Base-by-base conservation (phyloP, 2,329 filamentous ascomycete genomes). In the Pseudodiploospora longispora region DNA sequence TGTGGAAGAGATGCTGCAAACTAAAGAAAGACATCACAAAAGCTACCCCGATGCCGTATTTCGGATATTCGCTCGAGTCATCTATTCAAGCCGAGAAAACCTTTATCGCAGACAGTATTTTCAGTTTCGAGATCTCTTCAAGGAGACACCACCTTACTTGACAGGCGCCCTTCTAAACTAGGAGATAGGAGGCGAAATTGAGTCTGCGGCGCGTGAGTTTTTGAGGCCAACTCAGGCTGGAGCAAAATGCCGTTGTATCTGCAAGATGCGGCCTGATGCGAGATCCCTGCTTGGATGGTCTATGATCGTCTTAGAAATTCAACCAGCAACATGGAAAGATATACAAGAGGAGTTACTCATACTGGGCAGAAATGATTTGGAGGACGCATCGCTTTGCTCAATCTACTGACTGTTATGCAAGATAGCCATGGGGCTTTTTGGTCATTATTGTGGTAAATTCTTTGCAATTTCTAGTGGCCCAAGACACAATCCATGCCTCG, bases 21-120 rank as follows among this genome's bases (percentile, higher is more conserved):
- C 73, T 36, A 70, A 74, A 41, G 37, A 43, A 1, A 43, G 54
- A 3, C 61, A 61, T 38, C 55, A 55, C 40, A 55, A 51, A 8
- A 51, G 62, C 7, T 57, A 64, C n/a, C 60, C 63, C 19, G 55
- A 63, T 1, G 67, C 66, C 4, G 57, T 74, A 0, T 72, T 85
- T 47, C 82, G 85, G 56, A 60, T 86, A 0, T 87, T 80, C 54
- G 80, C 79, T 4, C 70, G 76, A 28, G 75, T 85, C 2, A 66
- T 66, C 2, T 70, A 69, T 41, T 83, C 82, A 0, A 72, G 65
- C 43, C 72, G 82, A 0, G 75, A 82, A 44, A 60, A 63, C 9
- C 59, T 64, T 6, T 52, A 56, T 6, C 65, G 58, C 19, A 76
- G 71, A 49, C 82, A 87, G 54, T 67, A 76, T 44, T 84, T 86